Base-by-base conservation (phyloP, 163 green algal species). In the Smithsoniella earleae region DNA sequence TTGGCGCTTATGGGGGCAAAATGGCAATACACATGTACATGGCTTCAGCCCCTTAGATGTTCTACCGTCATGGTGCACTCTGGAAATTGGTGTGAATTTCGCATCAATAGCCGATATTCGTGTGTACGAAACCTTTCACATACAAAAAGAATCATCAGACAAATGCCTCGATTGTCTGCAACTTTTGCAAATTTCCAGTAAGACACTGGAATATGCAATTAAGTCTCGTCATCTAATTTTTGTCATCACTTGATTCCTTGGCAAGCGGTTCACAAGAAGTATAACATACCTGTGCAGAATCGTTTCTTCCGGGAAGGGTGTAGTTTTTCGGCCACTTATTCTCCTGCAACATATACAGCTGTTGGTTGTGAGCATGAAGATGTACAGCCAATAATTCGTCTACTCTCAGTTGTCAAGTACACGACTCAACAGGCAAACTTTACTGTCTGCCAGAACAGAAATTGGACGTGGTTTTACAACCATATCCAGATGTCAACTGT, bases 91-190 rank as follows among this genome's bases (percentile, higher is more conserved):
- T 66, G 20, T 38, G n/a, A 40, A 34, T 66, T 66, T 45, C 30
- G 55, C 55, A 66, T 66, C 55, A 66, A 25, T 13, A 66, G 55
- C 55, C 33, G 22, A 25, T 27, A 6, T 4, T 25, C 25, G 3
- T 36, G 8, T 16, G 16, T 54, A 18, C 16, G 16, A 18, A 16
- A 22, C 16, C 43, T 54, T 16, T 18, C 18, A 16, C 43, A 64
- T 64, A 4, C 31, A 25, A 5, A 64, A 6, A 25, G 33, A 31
- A 43, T 66, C 55, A 34, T 66, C 55, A 66, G 55, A 66, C 55
- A 66, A 66, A 66, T 66, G 55, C 55, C 55, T 66, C 55, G 55
- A 66, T 66, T 66, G 55, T 66, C 55, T 43, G 30, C 55, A 66
- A n/a, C n/a, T n/a, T n/a, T n/a, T n/a, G n/a, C n/a, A n/a, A n/a